Evolutionary conservation across 2,329 filamentous ascomycete species (phyloP), one percentile per base, ranked within the genome.

Genomic region (Aspergillus sp.): DNA sequence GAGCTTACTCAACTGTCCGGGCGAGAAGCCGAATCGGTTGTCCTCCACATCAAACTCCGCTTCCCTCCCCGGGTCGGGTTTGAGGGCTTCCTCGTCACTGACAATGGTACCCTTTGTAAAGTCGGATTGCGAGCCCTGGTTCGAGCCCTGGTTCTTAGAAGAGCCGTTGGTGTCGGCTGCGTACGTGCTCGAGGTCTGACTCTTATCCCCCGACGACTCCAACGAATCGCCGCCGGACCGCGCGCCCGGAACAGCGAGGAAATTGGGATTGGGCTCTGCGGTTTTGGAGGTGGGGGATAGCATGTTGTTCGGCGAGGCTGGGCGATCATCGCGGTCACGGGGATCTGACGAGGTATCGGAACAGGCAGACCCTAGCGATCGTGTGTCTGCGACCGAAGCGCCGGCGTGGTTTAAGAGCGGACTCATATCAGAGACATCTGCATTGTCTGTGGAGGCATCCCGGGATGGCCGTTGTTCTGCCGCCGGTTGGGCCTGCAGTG

Each of bases 1-100:
- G 5, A 91, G 63, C 60, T 89, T 89, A 41, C 75, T 77, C 47
- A 85, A 61, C 45, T 83, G 81, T 15, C 82, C 83, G 8, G 79
- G 79, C 0, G 77, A 73, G 48, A 79, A 86, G 6, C 80, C 82
- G 47, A 86, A 86, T 27, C 70, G 75, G 55, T 82, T 85, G 46
- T 80, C 66, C 29, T 76, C 67, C 11, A 79, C 71, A 26, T 73
- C 50, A 47, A 84, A 89, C 41, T 83, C 78, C 12, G 65, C 70
- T 56, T 86, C 81, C 1, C 75, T 80, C 5, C 79, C 80, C 1
- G 77, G 80, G 50, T 88, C 82, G 0, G 82, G 78, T 13, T 66
- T 69, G 8, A 84, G 60, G 0, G 80, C 76, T 37, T 80, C 74
- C 39, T 75, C 63, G 41, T 78, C 74, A 27, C 73, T 71, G 31